Evolutionary conservation across 1,284 basidiomycete species (phyloP).

Genomic region (Rhodotorula mucilaginosa): DNA sequence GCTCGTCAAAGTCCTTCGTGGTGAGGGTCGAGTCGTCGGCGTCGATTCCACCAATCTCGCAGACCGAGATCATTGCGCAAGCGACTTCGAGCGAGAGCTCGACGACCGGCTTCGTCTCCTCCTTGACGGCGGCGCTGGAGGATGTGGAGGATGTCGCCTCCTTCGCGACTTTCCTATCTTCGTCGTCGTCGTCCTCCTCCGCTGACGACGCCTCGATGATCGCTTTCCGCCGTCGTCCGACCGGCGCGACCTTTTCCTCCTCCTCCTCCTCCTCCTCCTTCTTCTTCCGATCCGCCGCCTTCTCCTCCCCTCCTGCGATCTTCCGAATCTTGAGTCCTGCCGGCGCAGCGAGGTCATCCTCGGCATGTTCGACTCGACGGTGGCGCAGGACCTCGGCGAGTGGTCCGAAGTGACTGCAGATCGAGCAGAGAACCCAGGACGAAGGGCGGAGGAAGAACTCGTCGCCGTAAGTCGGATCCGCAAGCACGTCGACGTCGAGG

Average conservation of each 20-base stretch:
- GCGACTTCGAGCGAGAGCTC: background rate
- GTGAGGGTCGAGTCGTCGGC: background rate
- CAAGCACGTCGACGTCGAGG: slow-evolving; percentile 1
- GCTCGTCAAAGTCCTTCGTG: too few relatives aligned
- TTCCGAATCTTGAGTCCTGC: too few relatives aligned
- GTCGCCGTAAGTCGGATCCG: slow-evolving; percentile 5
- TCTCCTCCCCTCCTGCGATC: too few relatives aligned
- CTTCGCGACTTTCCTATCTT: too few relatives aligned
- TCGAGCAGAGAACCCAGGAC: slow-evolving; percentile 9
- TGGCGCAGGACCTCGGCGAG: background rate
- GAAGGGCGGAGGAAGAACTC: slow-evolving; percentile 2
- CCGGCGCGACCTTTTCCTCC: too few relatives aligned
- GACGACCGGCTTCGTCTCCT: background rate
- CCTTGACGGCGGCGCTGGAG: background rate
- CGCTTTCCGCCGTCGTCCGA: background rate
- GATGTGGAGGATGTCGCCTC: too few relatives aligned
- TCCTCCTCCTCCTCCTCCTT: too few relatives aligned
- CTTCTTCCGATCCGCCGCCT: background rate
- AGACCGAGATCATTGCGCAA: background rate
- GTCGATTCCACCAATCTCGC: slow-evolving; percentile 1
- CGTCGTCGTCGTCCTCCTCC: too few relatives aligned
- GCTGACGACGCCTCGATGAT: background rate
- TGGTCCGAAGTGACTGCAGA: background rate
- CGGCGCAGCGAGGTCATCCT: too few relatives aligned
- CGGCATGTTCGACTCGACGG: background rate